Conservation (phyloP, 495 filamentous ascomycete species). For the Aspergillus kassunensis region DNA sequence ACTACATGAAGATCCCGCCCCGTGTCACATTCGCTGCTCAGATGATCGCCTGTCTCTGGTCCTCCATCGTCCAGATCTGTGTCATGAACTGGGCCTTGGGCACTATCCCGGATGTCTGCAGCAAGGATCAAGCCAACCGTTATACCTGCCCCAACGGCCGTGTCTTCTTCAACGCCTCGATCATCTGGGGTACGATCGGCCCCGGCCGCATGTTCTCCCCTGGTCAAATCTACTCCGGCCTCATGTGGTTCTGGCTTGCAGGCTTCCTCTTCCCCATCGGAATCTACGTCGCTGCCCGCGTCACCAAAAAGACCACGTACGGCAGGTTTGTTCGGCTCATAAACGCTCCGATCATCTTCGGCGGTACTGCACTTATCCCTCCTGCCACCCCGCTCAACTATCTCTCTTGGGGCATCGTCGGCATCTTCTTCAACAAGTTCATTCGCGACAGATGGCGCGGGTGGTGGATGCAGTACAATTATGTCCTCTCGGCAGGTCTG, state of each 20-base stretch:
- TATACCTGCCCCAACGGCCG: conserved; percentile 60
- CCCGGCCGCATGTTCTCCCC: conserved; percentile 49
- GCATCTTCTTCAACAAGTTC: conserved; percentile 62
- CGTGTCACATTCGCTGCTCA: conserved; percentile 56
- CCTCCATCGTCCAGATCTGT: conserved; percentile 54
- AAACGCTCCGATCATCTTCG: conserved; percentile 48
- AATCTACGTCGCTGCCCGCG: conserved; percentile 44
- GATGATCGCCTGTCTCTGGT: conserved; percentile 52
- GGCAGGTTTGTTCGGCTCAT: conserved; percentile 36
- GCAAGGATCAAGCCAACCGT: conserved; percentile 42
- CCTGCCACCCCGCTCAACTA: conserved; percentile 54
- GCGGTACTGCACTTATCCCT: conserved; percentile 41
- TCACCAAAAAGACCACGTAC: conserved; percentile 15
- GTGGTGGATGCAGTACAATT: conserved; percentile 80
- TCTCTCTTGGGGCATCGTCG: conserved; percentile 63
- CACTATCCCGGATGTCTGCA: conserved; percentile 51
- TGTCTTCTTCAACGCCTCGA: conserved; percentile 55
- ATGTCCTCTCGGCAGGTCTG: conserved; percentile 67
- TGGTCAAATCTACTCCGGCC: conserved; percentile 40
- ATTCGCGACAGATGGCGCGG: conserved; percentile 58
- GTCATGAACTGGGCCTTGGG: conserved; percentile 61
- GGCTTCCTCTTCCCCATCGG: conserved; percentile 44
- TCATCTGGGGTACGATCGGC: conserved; percentile 55
- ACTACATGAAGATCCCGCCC: conserved; percentile 66
- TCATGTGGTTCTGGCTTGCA: conserved; percentile 50